phyloP scores from a whole-genome alignment of 2,329 filamentous ascomycete genomes.

The Xylaria sp. region DNA sequence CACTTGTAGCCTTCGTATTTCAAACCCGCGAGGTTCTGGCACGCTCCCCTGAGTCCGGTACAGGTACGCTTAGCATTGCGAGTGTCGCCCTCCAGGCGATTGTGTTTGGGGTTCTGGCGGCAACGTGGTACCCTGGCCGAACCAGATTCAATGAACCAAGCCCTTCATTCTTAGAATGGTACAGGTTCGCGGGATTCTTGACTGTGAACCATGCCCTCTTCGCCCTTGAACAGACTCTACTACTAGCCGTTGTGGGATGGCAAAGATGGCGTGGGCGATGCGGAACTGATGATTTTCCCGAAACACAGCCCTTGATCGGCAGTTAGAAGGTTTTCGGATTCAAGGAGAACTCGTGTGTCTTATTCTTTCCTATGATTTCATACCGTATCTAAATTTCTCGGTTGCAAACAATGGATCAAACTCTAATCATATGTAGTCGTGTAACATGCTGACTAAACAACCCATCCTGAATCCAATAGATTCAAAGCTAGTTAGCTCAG shows the following conservation, averaged over 20 bases:
- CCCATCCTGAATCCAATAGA: neutral
- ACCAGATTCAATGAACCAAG: neutral
- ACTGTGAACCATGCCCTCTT: neutral
- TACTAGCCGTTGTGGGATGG: neutral
- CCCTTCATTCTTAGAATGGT: neutral
- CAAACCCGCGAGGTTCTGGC: neutral
- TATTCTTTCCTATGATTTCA: too few species aligned
- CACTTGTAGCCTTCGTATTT: neutral
- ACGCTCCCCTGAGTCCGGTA: neutral
- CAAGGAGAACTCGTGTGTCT: too few species aligned
- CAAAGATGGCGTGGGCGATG: neutral
- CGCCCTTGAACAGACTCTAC: neutral
- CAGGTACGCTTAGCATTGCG: neutral
- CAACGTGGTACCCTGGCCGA: neutral
- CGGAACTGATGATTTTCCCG: neutral
- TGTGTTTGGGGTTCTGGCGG: neutral
- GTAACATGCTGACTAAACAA: neutral
- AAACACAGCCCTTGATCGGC: neutral
- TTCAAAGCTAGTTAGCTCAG: constrained; percentile 35
- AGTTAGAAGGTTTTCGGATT: neutral
- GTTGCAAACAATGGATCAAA: too few species aligned
- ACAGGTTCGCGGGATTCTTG: neutral
- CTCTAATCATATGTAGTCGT: too few species aligned
- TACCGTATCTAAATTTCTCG: too few species aligned
- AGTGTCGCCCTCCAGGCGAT: neutral